Base-by-base conservation (phyloP, 2,329 filamentous ascomycete species). In the Lomentospora prolificans region DNA sequence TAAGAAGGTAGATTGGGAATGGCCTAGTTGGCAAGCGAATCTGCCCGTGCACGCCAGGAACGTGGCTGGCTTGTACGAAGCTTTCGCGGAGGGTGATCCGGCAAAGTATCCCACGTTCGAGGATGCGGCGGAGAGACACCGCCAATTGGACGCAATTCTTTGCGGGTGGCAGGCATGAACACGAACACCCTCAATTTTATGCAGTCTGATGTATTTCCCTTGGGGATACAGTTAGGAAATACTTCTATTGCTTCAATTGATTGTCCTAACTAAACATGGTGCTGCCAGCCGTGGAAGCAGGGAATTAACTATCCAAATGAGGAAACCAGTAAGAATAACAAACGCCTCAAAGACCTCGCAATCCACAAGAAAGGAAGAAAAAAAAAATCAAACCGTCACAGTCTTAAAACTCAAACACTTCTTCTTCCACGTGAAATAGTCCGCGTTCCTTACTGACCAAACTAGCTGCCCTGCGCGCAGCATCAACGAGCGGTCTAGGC, bases 341-440 rank as follows among this genome's bases (percentile, higher is more conserved):
- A 41, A 41, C 36, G 36, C 36, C n/a, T 17, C 14, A 6, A 41
- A 17, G 19, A 41, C 36, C 36, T 8, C 7, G 36, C 14, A 41
- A 41, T 17, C 19, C 12, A 41, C 14, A 8, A n/a, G 19, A 4
- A 39, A 39, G 36, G 19, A 12, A 17, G 19, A 41, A 41, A 36
- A n/a, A 36, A 36, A 2, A 41, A 41, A 17, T 4, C 6, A 41
- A 19, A 41, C 7, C n/a, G 9, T 41, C 19, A 8, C n/a, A 17
- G 31, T 19, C 31, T 55, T 51, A 58, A 33, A 57, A 46, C 50
- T 61, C 60, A 58, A 61, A 61, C 6, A 59, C 55, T 51, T 61
- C 60, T 41, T 61, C 60, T 48, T 61, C 60, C 10, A 61, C 56
- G 39, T 51, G 54, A 33, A 60, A 60, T 22, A 59, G 36, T 4